Percentiles rank a stretch among this genome's conserved stretches.
phyloP scores from a whole-genome alignment of 495 filamentous ascomycete genomes.

The Aspergillus campestris region DNA sequence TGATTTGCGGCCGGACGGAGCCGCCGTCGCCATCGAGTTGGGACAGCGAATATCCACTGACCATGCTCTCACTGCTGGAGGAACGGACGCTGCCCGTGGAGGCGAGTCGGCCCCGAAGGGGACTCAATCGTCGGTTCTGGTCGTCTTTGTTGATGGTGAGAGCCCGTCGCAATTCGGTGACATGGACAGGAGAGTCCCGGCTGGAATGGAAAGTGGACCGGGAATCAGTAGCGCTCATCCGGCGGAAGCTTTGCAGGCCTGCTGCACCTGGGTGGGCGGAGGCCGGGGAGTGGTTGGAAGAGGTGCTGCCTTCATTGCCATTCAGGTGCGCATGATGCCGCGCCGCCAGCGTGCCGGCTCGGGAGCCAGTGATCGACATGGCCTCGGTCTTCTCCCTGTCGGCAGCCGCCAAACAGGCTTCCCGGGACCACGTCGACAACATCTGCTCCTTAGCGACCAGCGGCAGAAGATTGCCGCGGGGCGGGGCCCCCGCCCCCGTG shows the following conservation, averaged over 20 bases:
- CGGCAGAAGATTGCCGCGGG: slow-evolving; percentile 32
- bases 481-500: slow-evolving; percentile 20
- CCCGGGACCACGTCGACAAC: slow-evolving; percentile 69
- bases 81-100: slow-evolving; percentile 32
- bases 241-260: slow-evolving; percentile 23
- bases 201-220: slow-evolving; percentile 45
- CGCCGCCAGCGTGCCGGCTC: slow-evolving; percentile 50
- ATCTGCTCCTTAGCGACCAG: slow-evolving; percentile 55
- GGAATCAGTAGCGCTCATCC: slow-evolving; percentile 39
- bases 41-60: slow-evolving; percentile 31
- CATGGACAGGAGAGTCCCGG: slow-evolving; percentile 61
- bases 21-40: slow-evolving; percentile 27
- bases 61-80: slow-evolving; percentile 40
- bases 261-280: slow-evolving; percentile 18
- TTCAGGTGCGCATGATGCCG: slow-evolving; percentile 51
- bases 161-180: slow-evolving; percentile 79
- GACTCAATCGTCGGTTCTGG: slow-evolving; percentile 29
- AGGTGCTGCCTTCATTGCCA: slow-evolving; percentile 33
- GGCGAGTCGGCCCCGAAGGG: slow-evolving; percentile 27
- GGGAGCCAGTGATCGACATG: slow-evolving; percentile 64
- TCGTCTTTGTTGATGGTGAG: slow-evolving; percentile 44
- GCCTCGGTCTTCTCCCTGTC: slow-evolving; percentile 60
- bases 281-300: slow-evolving; percentile 17
- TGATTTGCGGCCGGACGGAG: slow-evolving; percentile 22
- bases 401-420: slow-evolving; percentile 55